Evolutionary conservation across 345 rosid species (phyloP).

Genomic region (Stellera chamaejasme): DNA sequence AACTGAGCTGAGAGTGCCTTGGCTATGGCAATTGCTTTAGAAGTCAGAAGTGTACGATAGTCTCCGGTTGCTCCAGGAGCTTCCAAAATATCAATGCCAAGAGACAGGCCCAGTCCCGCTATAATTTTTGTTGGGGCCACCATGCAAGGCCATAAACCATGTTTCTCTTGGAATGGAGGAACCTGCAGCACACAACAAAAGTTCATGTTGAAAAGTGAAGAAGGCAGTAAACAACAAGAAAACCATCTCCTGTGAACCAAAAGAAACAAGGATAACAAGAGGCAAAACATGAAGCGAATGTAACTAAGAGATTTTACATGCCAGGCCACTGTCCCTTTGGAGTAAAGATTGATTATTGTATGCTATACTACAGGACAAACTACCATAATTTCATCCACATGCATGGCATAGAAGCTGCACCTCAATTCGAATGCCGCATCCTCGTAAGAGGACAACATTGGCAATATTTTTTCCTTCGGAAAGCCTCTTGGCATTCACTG

Average conservation of each 20-base stretch:
- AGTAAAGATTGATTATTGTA: too few species aligned
- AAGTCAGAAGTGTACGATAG: constrained; percentile 78
- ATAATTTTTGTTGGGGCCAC: constrained; percentile 98
- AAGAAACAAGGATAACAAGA: background rate
- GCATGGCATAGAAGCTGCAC: constrained; percentile 22
- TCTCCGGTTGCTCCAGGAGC: constrained; percentile 98
- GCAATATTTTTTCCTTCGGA: constrained; percentile 81
- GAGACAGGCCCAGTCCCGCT: constrained; percentile 89
- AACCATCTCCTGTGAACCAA: background rate
- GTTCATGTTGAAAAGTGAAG: too few species aligned
- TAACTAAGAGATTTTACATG: too few species aligned
- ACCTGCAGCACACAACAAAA: constrained; percentile 31
- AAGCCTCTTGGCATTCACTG: constrained; percentile 58
- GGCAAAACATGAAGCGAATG: too few species aligned
- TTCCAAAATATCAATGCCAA: constrained; percentile 83
- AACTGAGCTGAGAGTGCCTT: constrained; percentile 74
- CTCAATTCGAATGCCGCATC: constrained; percentile 96
- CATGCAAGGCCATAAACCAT: constrained; percentile 92
- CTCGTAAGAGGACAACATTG: constrained; percentile 82
- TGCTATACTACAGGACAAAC: too few species aligned
- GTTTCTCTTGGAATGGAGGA: constrained; percentile 65
- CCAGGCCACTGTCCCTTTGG: too few species aligned
- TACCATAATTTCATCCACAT: too few species aligned
- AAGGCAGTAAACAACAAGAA: too few species aligned
- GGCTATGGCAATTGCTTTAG: constrained; percentile 73